Evolutionary conservation across 1,284 basidiomycete genomes (phyloP).

Genomic region (Moesziomyces aphidis): DNA sequence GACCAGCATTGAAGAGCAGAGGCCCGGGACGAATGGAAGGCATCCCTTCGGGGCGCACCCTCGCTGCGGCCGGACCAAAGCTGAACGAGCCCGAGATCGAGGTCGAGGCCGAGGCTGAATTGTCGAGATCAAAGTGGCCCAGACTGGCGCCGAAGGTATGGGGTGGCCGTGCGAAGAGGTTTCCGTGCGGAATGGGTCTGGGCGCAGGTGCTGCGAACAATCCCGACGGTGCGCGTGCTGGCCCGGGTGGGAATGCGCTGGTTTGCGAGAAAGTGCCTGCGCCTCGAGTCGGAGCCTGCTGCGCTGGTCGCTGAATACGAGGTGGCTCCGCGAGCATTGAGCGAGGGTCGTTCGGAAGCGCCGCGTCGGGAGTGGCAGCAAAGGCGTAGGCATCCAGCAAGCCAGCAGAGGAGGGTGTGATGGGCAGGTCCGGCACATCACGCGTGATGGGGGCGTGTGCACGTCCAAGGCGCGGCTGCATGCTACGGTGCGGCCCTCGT

Average conservation of each 20-base stretch:
- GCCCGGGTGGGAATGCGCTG: too few species aligned
- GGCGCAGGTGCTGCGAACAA: too few species aligned
- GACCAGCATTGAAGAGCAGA: background rate
- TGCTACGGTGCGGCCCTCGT: background rate
- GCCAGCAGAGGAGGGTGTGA: background rate
- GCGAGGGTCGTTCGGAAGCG: background rate
- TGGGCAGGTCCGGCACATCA: background rate
- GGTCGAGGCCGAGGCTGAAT: background rate
- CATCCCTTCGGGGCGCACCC: background rate
- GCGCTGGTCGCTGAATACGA: background rate
- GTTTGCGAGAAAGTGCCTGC: too few species aligned
- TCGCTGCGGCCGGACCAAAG: constrained; percentile 3
- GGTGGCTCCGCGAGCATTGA: too few species aligned
- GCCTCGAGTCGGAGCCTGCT: too few species aligned
- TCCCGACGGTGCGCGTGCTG: too few species aligned
- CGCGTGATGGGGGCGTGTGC: background rate
- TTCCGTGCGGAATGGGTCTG: background rate
- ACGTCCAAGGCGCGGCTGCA: background rate
- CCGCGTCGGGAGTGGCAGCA: background rate
- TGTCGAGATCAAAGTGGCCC: constrained; percentile 1
- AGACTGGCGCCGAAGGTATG: background rate
- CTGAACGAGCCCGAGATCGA: constrained; percentile 10
- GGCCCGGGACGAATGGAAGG: too few species aligned
- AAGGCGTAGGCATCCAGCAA: background rate
- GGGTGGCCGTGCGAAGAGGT: constrained; percentile 2